Evolutionary conservation across 257 asterid species (phyloP).

Genomic region (Fraxinus anomala): DNA sequence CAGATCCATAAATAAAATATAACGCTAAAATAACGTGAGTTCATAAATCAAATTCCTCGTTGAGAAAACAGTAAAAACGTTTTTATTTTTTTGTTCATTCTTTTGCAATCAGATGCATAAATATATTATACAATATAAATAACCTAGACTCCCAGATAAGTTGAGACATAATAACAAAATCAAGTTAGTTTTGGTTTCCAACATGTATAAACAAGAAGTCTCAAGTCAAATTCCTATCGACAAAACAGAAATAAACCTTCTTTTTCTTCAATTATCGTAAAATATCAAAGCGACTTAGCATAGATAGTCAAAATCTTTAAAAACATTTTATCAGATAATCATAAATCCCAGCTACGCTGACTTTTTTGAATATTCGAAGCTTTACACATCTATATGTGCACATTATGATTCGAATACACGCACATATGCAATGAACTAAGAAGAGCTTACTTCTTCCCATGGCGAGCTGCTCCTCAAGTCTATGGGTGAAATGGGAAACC

Average conservation of each 20-base stretch:
- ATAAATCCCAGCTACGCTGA: neutral
- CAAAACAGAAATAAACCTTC: neutral
- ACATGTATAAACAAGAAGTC: neutral
- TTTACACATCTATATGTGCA: neutral
- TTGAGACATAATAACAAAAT: neutral
- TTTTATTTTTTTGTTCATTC: neutral
- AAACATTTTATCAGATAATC: neutral
- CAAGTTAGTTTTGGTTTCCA: neutral
- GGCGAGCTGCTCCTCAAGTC: slow-evolving; percentile 8
- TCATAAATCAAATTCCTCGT: neutral
- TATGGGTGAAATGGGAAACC: neutral
- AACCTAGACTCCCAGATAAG: neutral
- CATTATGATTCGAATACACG: neutral
- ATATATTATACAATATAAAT: neutral
- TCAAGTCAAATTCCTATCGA: neutral
- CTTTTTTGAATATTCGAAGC: neutral
- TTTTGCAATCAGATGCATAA: neutral
- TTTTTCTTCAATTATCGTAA: neutral
- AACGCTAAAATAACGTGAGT: neutral
- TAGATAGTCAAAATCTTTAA: neutral
- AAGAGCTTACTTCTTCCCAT: slow-evolving; percentile 35
- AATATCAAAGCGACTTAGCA: neutral
- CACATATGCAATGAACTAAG: neutral
- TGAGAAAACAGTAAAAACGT: neutral
- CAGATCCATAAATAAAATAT: neutral